Evolutionary conservation across 441 rosid genomes (phyloP), one percentile per base, ranked within the genome.

Genomic region (Populus hybrid): DNA sequence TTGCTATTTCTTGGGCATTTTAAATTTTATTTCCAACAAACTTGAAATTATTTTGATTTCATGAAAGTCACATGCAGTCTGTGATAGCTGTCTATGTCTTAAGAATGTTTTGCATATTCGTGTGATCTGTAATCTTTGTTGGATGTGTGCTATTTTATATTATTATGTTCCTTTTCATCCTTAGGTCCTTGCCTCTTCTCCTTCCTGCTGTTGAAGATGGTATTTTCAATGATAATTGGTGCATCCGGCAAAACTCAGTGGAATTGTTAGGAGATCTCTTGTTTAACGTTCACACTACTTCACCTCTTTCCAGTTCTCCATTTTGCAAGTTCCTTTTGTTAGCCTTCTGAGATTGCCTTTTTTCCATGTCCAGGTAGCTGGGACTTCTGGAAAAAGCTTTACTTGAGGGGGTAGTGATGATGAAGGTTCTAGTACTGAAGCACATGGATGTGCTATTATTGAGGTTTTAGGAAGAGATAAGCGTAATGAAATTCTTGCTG

Each of bases 141-240:
- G 69, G 70, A 75, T 11, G 46, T 11, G 9, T 54, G 30, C 23
- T 54, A 23, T 73, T 66, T 36, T 21, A 5, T 42, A 21, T 26
- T 54, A 65, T 76, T 21, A 3, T 69, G 5, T 76, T 69, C 63
- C 75, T 77, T 75, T 74, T 76, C 66, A 23, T 75, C 77, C 57
- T 73, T 90, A 97, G 99, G 89, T 90, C 99, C 30, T 89, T 97
- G 77, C 98, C 96, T 68, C 97, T 95, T 80, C 99, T 97, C 70
- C 99, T 97, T 87, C 99, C 99, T 50, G 99, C 99, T 78, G 99
- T 95, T 77, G 99, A 97, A 83, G 99, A 97, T 88, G 99, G 99
- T 67, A 97, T 97, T 78, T 95, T 93, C 78, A 93, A 92, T 79
- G 99, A 97, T 82, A 97, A 78, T 89, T 97, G 99, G 99, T 96